Base-by-base conservation (phyloP, 225 moss, liverwort and hornwort genomes). In the Marchantia paleacea region DNA sequence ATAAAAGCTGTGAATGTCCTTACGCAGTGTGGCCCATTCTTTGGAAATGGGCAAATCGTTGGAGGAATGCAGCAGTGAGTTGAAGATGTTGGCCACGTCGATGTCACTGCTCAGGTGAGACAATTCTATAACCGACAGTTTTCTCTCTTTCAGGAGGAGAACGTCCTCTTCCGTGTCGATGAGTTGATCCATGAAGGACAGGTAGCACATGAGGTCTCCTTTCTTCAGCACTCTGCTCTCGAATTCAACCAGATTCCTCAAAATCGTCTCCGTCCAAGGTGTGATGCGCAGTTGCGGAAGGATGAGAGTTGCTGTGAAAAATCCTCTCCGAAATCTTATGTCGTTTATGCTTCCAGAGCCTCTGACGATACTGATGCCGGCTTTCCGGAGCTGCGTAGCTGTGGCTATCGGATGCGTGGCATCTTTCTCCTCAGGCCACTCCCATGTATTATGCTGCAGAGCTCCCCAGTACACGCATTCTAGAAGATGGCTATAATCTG, bases 81-180 rank as follows among this genome's bases (percentile, higher is more conserved):
- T 76, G 58, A 76, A 76, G 16, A 76, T 30, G 19, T 61, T 10
- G 30, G 76, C 76, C 19, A 76, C 76, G 11, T 76, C 76, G 39
- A 9, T 12, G 60, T 76, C 76, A 26, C 58, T 58, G 60, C 76
- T 76, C 18, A 76, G 60, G 9, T 31, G 60, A 22, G 76, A 76
- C 8, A 52, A 13, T 54, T 76, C 76, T 10, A 76, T 76, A 13
- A 76, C 76, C 6, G 58, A 58, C 0, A 18, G 58, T 16, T 61
- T 76, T 10, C 24, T 60, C 13, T 58, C 58, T 20, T 76, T 76
- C 18, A 77, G 12, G 14, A 77, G 50, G 11, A 77, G 63, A 20
- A 77, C 77, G 20, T 77, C 77, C n/a, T 77, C 20, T n/a, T 62
- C 62, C 4, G 60, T 77, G 39, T 77, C 77, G 47, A 77, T 77